A percentile compares a stretch with the other conserved stretches of the same genome.
These are phyloP conservation scores for Ophiosphaerella korrae DNA, from an alignment of 2,329 filamentous ascomycete species.

Conservation along the genomic window DNA sequence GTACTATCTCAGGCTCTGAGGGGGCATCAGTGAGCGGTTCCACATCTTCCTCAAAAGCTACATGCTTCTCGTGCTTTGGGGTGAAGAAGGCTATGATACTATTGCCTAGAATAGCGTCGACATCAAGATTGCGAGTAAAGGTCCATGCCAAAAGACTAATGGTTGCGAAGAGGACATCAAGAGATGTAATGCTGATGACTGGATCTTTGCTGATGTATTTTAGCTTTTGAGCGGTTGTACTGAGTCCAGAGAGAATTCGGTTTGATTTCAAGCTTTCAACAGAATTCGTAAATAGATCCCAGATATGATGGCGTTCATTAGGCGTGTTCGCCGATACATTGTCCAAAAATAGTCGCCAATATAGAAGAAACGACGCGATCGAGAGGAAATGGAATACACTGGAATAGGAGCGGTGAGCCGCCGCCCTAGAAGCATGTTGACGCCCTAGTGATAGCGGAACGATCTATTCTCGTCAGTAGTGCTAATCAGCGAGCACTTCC, in stretches of 20 bases:
- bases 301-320: constrained; percentile 47
- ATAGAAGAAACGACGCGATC: constrained; percentile 51
- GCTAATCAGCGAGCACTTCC: background rate
- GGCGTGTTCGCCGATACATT: constrained; percentile 57
- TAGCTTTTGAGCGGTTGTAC: constrained; percentile 48
- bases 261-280: constrained; percentile 49
- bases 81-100: constrained; percentile 37
- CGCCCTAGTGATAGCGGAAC: constrained; percentile 58
- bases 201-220: constrained; percentile 61
- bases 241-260: constrained; percentile 32
- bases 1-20: constrained; percentile 6
- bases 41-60: constrained; percentile 21
- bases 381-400: constrained; percentile 58
- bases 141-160: constrained; percentile 63
- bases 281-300: constrained; percentile 40
- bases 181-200: constrained; percentile 60
- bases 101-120: constrained; percentile 55
- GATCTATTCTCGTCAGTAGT: constrained; percentile 30
- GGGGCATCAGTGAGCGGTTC: background rate
- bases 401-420: constrained; percentile 50
- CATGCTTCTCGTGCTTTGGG: constrained; percentile 35
- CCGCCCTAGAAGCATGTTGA: constrained; percentile 48
- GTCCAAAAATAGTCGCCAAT: constrained; percentile 52
- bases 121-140: constrained; percentile 59
- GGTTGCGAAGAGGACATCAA: constrained; percentile 63